phyloP scores from a whole-genome alignment of 179 eudicot genomes.

The Silene vulgaris region DNA sequence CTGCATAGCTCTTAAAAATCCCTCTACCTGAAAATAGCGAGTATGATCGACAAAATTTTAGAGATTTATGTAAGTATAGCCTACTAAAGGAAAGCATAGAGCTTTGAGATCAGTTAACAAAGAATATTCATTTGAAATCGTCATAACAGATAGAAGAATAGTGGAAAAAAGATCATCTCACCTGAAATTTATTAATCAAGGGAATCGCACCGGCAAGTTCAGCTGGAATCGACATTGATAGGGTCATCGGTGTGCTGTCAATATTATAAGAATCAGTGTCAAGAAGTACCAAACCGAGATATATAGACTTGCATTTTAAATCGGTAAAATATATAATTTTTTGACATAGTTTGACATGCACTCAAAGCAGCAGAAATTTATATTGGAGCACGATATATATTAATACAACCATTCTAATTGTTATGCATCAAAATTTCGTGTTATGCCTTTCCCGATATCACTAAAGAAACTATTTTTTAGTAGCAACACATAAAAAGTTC shows the following conservation, averaged over 20 bases:
- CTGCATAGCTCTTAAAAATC: slow-evolving; percentile 90
- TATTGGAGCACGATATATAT: not conserved
- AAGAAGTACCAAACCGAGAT: slow-evolving; percentile 3
- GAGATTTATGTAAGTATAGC: not conserved
- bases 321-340: not conserved
- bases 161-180: slow-evolving; percentile 25
- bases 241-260: slow-evolving; percentile 85
- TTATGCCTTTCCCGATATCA: not conserved
- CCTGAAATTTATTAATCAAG: slow-evolving; percentile 92
- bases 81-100: not conserved
- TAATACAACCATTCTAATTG: not conserved
- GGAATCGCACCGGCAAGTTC: slow-evolving; percentile 98
- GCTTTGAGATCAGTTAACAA: not conserved
- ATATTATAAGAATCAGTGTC: slow-evolving; percentile 11
- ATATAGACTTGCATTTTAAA: not conserved
- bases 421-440: not conserved
- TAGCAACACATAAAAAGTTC: not conserved
- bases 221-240: slow-evolving; percentile 82
- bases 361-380: not conserved
- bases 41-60: slow-evolving; percentile 7
- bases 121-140: not conserved
- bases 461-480: not conserved
- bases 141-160: not conserved
- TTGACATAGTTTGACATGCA: not conserved
- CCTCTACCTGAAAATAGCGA: slow-evolving; percentile 63